Evolutionary conservation across 2,329 filamentous ascomycete species (phyloP), one percentile per base, ranked within the genome.

Genomic region (Botrytis cinerea): DNA sequence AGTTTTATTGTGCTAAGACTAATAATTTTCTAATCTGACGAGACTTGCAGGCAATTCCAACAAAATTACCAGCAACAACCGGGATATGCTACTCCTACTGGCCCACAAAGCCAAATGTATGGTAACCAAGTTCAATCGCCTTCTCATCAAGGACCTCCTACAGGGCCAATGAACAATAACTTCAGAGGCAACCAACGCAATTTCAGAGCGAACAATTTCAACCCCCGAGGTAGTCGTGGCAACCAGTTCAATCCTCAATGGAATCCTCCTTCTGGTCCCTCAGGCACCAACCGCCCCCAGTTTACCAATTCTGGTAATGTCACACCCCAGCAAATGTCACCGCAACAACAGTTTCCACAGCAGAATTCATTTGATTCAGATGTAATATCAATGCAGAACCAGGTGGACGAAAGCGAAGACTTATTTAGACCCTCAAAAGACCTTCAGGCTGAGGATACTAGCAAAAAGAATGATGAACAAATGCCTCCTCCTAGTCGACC

Each of bases 201-300:
- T 25, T 91, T 90, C 78, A 87, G 91, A 70, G 90, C 90, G 51
- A 88, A 86, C 74, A 86, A 88, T 72, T 89, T 87, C 78, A 83
- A 83, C 35, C 78, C 84, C 64, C 84, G 88, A 59, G 78, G 80
- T 32, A 76, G 78, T 40, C 77, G 80, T 62, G 79, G 80, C 54
- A 84, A 85, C 75, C 84, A 90, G 83, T 88, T 91, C 84, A 89
- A 92, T 82, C 81, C 90, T 2, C 92, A 93, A 63, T 95, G 93
- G 92, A 92, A 88, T 72, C 86, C 89, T 61, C 85, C 85, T 48
- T 71, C 60, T 35, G 76, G 73, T 57, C 85, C 85, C 67, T 84
- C 86, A 28, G 85, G 86, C 72, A 85, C 86, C 78, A 87, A 87
- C 80, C 84, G 87, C 73, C 78, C 81, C 51, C 81, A 83, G 73